phyloP scores from a whole-genome alignment of 2,329 filamentous ascomycete species.

The Claviceps digitariae region DNA sequence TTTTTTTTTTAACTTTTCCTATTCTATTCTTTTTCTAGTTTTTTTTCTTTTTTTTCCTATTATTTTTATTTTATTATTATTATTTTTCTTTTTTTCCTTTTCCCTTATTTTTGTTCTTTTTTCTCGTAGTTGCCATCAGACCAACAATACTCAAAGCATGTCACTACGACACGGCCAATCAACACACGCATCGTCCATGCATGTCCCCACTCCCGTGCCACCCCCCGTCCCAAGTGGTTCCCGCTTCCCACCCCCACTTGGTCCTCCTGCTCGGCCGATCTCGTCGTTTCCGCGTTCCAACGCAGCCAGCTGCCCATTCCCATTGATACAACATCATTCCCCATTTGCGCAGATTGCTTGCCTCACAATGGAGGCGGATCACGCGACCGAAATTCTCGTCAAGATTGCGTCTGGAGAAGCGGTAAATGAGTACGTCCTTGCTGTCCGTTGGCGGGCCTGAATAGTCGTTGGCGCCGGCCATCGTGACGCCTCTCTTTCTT shows the following conservation, averaged over 20 bases:
- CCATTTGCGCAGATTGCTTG: conserved; percentile 9
- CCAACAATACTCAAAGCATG: too few species aligned
- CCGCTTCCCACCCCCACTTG: background rate
- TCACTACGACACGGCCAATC: background rate
- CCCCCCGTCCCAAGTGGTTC: too few species aligned
- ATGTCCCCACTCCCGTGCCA: background rate
- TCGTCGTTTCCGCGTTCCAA: background rate
- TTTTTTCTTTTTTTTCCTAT: too few species aligned
- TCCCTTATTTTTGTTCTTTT: too few species aligned
- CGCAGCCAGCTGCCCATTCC: background rate
- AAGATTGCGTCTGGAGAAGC: conserved; percentile 35
- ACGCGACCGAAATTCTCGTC: conserved; percentile 34
- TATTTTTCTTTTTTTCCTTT: too few species aligned
- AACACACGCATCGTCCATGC: background rate
- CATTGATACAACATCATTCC: background rate
- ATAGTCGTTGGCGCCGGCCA: background rate
- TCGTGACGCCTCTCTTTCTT: conserved; percentile 7
- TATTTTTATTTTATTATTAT: too few species aligned
- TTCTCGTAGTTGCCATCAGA: too few species aligned
- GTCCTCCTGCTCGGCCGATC: background rate
- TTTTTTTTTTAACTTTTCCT: background rate
- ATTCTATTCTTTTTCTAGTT: too few species aligned
- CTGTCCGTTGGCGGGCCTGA: background rate
- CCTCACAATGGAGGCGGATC: conserved; percentile 39
- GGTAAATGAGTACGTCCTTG: conserved; percentile 39